Base-by-base conservation (phyloP, 805 yeast genomes). In the Spathaspora arborariae region DNA sequence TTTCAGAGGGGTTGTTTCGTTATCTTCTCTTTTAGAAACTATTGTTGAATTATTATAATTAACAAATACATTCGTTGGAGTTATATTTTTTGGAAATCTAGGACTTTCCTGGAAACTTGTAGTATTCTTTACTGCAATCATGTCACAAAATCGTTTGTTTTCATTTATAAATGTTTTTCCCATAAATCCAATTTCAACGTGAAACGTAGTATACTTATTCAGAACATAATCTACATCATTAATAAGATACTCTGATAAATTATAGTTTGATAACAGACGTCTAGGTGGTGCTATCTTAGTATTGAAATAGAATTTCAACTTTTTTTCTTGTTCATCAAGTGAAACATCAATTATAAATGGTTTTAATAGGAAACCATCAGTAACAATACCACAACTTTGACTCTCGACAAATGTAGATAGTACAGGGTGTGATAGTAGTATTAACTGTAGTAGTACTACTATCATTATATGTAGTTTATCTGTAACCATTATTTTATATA, bases 201-300 rank as follows among this genome's bases (percentile, higher is more conserved):
- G 79, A 38, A 79, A 56, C 1, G 81, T 75, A 8, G 82, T 76
- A 55, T 59, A 78, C 51, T 61, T 67, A 56, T 78, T 76, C 1
- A 81, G 72, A 2, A 70, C 59, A 1, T 51, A 9, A 52, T 79
- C 70, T 26, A 76, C 75, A 49, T 78, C 82, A 11, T 63, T 52
- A 8, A 78, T 69, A 11, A 46, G 19, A 13, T 37, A 27, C 10
- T 36, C 45, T 10, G 38, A 43, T 16, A 35, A 40, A 15, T 45
- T 38, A 15, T 41, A 16, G 16, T 37, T 45, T 3, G 62, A 45
- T 13, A 56, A 56, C 7, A 45, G 42, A 1, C 46, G 45, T 8
- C 49, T 18, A 3, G 51, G 27, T 8, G 21, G 16, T 41, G 51
- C 43, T 11, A 68, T 68, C 52, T 60, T 53, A 27, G 72, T 48